Percentiles rank a stretch among this genome's conserved stretches.
phyloP scores from a whole-genome alignment of 805 yeast genomes.

The Pichia membranifaciens region DNA sequence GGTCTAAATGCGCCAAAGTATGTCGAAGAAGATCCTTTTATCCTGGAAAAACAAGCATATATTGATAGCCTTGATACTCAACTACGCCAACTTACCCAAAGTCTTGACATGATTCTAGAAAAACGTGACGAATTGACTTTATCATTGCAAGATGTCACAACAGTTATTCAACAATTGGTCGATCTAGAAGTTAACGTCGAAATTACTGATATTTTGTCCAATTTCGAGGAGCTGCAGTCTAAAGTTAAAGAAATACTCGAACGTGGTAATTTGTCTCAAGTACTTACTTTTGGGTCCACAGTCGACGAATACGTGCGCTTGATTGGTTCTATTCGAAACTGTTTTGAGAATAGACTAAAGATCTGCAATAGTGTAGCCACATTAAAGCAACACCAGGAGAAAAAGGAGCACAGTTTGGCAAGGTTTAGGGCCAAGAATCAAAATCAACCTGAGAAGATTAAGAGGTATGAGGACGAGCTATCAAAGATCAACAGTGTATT shows the following conservation, averaged over 20 bases:
- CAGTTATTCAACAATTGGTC: slow-evolving; percentile 52
- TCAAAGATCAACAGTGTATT: slow-evolving; percentile 49
- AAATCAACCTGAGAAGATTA: slow-evolving; percentile 57
- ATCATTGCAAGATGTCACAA: slow-evolving; percentile 60
- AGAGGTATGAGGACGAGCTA: slow-evolving; percentile 53
- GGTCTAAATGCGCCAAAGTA: slow-evolving; percentile 58
- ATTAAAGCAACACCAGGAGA: slow-evolving; percentile 38
- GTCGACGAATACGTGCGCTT: slow-evolving; percentile 81
- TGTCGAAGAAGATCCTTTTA: slow-evolving; percentile 74
- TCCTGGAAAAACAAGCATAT: slow-evolving; percentile 60
- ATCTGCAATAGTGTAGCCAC: slow-evolving; percentile 40
- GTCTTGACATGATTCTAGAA: slow-evolving; percentile 65
- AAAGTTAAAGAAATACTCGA: slow-evolving; percentile 69
- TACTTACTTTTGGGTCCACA: slow-evolving; percentile 78
- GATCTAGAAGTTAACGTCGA: slow-evolving; percentile 68
- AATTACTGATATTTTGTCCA: slow-evolving; percentile 55
- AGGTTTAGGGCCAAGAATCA: slow-evolving; percentile 40
- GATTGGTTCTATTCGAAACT: slow-evolving; percentile 65
- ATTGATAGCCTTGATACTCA: slow-evolving; percentile 70
- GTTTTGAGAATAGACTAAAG: slow-evolving; percentile 70
- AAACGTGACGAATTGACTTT: slow-evolving; percentile 71
- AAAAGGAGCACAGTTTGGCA: slow-evolving; percentile 40
- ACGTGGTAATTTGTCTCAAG: slow-evolving; percentile 77
- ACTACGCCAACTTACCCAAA: slow-evolving; percentile 59
- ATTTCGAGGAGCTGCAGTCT: slow-evolving; percentile 67